Base-by-base conservation (phyloP, 441 rosid genomes). In the Isatis lusitanica region DNA sequence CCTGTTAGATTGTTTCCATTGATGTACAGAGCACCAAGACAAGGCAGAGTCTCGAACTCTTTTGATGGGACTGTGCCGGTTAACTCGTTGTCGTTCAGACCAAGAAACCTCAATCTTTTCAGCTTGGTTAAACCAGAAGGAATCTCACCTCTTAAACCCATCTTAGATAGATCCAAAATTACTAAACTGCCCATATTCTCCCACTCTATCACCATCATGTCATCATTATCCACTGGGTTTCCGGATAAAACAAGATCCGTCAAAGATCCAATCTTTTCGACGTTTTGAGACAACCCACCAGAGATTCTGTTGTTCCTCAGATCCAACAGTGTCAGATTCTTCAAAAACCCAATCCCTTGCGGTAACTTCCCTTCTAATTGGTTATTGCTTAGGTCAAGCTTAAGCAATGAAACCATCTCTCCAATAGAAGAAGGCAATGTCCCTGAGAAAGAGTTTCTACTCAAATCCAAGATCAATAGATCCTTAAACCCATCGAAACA, bases 1-100 rank as follows among this genome's bases (percentile, higher is more conserved):
- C 98, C 96, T 42, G 91, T 72, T 83, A 92, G 85, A 74, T 92
- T 88, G 85, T 94, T 94, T 48, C 98, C 96, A 74, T 85, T 76
- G 4, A 92, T 57, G 86, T 88, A 92, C 3, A 92, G 57, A 7
- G 96, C 86, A 74, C 83, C 75, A 28, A 94, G 74, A 73, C 73
- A 57, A 42, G 93, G 91, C 82, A 92, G 3, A 67, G 79, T 71
- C 73, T 85, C 94, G 0, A 76, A 46, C 53, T 86, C 68, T 76
- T 83, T 78, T 17, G 88, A 73, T 16, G 90, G 76, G 79, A 85
- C 68, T 51, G 28, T 61, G 0, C 98, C 99, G 4, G 87, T 79
- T 38, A 94, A 86, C 60, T 71, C 81, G 85, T 92, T 92, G 83
- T 88, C 81, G 44, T 88, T 82, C 6, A 92, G 88, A 74, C 93